These are phyloP conservation scores for Kokia cookei DNA, from an alignment of 441 rosid genomes.

Conservation along the genomic window DNA sequence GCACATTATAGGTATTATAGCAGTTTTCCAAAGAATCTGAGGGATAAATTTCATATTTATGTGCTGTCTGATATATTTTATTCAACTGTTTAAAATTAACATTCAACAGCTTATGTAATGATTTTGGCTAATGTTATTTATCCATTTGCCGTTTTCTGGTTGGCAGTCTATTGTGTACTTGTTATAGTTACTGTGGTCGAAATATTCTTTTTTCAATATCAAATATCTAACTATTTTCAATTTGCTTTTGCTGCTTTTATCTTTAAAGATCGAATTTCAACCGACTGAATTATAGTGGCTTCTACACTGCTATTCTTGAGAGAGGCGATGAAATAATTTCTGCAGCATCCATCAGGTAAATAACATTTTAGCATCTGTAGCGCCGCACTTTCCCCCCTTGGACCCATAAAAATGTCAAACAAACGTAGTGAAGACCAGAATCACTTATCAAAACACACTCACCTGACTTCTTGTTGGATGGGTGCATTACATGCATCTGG, in stretches of 20 bases:
- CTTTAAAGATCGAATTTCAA: constrained; percentile 78
- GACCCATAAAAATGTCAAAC: background rate
- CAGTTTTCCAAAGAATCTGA: background rate
- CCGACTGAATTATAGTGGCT: constrained; percentile 76
- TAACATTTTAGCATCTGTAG: background rate
- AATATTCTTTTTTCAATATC: background rate
- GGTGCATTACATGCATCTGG: background rate
- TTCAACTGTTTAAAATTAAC: background rate
- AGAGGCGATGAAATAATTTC: constrained; percentile 93
- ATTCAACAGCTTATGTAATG: background rate
- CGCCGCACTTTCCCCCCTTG: background rate
- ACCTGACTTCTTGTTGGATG: background rate
- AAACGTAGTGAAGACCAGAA: background rate
- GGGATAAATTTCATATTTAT: background rate
- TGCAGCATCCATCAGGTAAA: constrained; percentile 91
- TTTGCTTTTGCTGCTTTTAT: constrained; percentile 6
- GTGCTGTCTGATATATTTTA: background rate
- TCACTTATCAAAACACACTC: background rate
- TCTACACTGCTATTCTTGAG: constrained; percentile 84
- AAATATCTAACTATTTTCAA: background rate
- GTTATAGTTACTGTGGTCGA: background rate
- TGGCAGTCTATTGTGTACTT: background rate
- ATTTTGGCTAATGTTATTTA: background rate
- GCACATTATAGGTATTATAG: background rate
- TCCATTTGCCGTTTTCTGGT: background rate